Evolutionary conservation across 2,329 filamentous ascomycete species (phyloP), one percentile per base, ranked within the genome.

Genomic region (Thelonectria olida): DNA sequence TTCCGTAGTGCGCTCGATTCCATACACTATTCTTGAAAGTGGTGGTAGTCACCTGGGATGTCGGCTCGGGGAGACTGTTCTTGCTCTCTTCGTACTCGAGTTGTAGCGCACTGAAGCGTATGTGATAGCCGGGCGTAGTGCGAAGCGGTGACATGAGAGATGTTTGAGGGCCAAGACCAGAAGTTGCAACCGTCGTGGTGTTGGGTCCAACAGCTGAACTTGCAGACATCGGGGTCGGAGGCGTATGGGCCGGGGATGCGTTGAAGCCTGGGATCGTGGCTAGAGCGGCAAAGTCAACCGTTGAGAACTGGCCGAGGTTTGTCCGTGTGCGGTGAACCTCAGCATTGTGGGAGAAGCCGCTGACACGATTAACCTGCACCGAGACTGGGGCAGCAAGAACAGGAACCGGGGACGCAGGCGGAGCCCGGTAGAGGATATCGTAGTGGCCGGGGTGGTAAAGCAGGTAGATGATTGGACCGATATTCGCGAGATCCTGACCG

Each of bases 401-500:
- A 51, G 72, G 61, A 53, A 73, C 61, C 66, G 55, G 74, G 66
- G 65, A 59, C 42, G 60, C 48, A 7, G 63, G 63, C 2, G 60
- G 71, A 55, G 84, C 81, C 74, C 88, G 89, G 81, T 99, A 99
- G 28, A 98, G 84, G 63, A 99, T 89, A 76, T 98, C 96, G 77
- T 98, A 99, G 78, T 98, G 96, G 62, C 92, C 93, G 42, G 81
- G 96, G 74, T 81, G 89, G 85, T 80, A 94, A 72, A 83, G 84
- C 62, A 85, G 80, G 68, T 87, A 81, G 34, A 90, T 85, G 28
- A 85, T 81, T 23, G 83, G 81, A 0, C 81, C 84, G 1, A 84
- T 70, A 1, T 74, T 72, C 15, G 78, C 75, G 42, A 76, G 70
- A 53, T 82, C 80, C 54, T 82, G 80, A 4, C 72, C 75, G 54